These are phyloP conservation scores for Linnemannia exigua DNA, from an alignment of 192 early-diverging fungal species.

Conservation along the genomic window DNA sequence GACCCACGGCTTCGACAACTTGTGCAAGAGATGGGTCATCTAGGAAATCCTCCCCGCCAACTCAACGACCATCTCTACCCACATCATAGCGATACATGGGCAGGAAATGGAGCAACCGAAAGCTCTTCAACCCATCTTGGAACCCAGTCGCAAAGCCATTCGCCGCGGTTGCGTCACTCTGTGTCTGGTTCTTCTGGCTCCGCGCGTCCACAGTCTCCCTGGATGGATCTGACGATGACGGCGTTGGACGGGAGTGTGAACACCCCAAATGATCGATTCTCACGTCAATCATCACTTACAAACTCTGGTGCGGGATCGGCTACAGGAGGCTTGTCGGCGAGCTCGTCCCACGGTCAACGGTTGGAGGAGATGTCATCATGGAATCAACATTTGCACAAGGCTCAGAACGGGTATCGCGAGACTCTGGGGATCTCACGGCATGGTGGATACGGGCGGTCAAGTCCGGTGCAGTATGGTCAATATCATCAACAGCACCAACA, in stretches of 20 bases:
- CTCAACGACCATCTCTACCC: conserved; percentile 31
- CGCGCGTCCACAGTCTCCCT: conserved; percentile 8
- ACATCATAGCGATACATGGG: background rate
- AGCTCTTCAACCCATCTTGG: background rate
- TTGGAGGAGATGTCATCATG: conserved; percentile 19
- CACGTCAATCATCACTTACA: background rate
- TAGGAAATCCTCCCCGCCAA: conserved; percentile 16
- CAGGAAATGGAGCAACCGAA: background rate
- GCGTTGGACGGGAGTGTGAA: conserved; percentile 29
- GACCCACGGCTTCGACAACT: background rate
- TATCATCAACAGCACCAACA: conserved; percentile 16
- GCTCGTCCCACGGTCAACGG: background rate
- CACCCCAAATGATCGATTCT: conserved; percentile 11
- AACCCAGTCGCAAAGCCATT: background rate
- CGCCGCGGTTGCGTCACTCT: background rate
- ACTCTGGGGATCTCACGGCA: background rate
- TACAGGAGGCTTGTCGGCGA: background rate
- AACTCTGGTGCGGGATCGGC: background rate
- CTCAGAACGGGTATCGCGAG: conserved; percentile 29
- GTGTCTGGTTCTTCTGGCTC: background rate
- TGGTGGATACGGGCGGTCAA: conserved; percentile 1
- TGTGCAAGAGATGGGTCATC: background rate
- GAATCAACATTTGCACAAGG: conserved; percentile 36
- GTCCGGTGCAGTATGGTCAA: conserved; percentile 25
- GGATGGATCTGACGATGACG: conserved; percentile 42